phyloP scores from a whole-genome alignment of 768 basidiomycete species.

The Termitomyces sp. region DNA sequence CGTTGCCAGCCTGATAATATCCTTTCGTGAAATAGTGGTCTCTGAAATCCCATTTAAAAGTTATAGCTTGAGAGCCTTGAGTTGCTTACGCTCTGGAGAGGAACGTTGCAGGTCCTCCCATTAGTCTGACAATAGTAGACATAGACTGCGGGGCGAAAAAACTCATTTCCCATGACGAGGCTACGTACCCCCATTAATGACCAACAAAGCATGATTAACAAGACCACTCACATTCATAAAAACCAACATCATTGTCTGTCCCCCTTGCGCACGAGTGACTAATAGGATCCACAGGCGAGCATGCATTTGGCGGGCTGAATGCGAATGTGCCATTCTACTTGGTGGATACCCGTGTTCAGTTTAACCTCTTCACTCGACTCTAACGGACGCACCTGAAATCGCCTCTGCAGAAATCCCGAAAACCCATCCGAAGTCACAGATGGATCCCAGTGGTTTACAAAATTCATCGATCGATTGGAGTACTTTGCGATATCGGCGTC shows the following conservation, averaged over 20 bases:
- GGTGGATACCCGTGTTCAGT: background rate
- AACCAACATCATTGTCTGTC: slow-evolving; percentile 43
- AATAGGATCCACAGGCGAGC: slow-evolving; percentile 42
- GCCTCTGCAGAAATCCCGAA: slow-evolving; percentile 38
- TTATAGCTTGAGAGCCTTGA: background rate
- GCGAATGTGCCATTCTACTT: slow-evolving; percentile 44
- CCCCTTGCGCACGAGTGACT: slow-evolving; percentile 43
- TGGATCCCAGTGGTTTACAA: slow-evolving; percentile 44
- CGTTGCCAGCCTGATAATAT: slow-evolving; percentile 38
- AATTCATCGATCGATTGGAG: slow-evolving; percentile 46
- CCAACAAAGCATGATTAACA: background rate
- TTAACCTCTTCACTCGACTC: background rate
- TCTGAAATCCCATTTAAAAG: slow-evolving; percentile 15
- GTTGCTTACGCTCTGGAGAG: slow-evolving; percentile 31
- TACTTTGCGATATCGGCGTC: slow-evolving; percentile 33
- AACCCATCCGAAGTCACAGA: slow-evolving; percentile 40
- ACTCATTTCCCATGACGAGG: slow-evolving; percentile 50
- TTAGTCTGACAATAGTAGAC: slow-evolving; percentile 37
- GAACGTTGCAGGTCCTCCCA: slow-evolving; percentile 40
- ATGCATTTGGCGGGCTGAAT: slow-evolving; percentile 42
- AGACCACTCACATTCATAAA: slow-evolving; percentile 39
- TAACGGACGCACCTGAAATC: slow-evolving; percentile 28
- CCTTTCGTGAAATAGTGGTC: slow-evolving; percentile 39
- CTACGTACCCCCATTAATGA: slow-evolving; percentile 15
- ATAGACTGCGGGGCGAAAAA: slow-evolving; percentile 49